Evolutionary conservation across 2,329 filamentous ascomycete species (phyloP), one percentile per base, ranked within the genome.

Genomic region (Fusarium kyushuense): DNA sequence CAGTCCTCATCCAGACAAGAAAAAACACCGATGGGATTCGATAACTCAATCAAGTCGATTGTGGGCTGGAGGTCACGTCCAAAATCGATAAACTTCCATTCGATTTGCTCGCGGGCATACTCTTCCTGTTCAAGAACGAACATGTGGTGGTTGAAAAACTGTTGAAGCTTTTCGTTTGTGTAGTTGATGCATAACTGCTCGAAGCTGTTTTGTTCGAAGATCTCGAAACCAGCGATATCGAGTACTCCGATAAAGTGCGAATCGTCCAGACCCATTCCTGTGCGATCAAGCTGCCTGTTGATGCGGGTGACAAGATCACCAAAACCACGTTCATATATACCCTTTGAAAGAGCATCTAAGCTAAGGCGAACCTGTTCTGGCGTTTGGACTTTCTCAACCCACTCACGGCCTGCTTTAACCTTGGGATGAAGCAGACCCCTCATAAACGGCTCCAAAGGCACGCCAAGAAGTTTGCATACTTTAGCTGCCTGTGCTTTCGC

Each of bases 131-230:
- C 96, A 10, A 99, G 84, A 12, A 99, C 96, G 76, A 99, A 99
- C 96, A 99, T 99, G 83, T 99, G 96, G 77, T 99, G 96, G 75
- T 99, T 99, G 87, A 99, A 99, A 79, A 99, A 99, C 72, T 99
- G 96, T 76, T 99, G 96, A 9, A 99, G 88, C 79, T 97, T 99
- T 79, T 99, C 96, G 80, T 99, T 99, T 65, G 96, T 98, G 80
- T 99, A 99, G 80, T 99, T 99, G 86, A 99, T 99, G 83, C 96
- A 99, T 8, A 99, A 86, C 79, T 99, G 96, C 78, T 99, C 96
- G 75, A 99, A 99, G 83, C 95, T 97, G 83, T 99, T 99, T 75
- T 93, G 88, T 72, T 99, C 94, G 74, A 99, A 99, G 61, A 99
- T 99, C 77, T 99, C 96, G 79, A 99, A 99, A 63, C 96, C 96